Evolutionary conservation across 129 eudicot genomes (phyloP).

Genomic region (Artemisia annua): DNA sequence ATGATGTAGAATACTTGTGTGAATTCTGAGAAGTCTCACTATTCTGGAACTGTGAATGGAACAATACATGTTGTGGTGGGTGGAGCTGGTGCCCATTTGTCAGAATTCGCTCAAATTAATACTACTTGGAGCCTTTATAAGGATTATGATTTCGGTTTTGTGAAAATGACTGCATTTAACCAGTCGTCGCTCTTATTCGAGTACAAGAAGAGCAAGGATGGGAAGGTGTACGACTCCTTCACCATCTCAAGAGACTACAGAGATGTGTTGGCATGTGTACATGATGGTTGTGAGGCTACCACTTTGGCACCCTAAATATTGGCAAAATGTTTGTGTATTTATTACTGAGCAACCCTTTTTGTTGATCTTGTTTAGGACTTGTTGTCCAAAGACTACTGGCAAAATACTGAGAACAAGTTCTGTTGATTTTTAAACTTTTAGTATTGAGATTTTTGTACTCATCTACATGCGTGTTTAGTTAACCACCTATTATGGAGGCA

Average conservation of each 20-base stretch:
- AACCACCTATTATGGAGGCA: too few species aligned
- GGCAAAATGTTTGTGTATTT: neutral
- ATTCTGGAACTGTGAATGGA: conserved; percentile 65
- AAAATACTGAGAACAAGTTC: conserved; percentile 12
- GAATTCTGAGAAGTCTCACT: conserved; percentile 53
- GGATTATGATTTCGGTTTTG: conserved; percentile 71
- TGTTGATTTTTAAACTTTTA: too few species aligned
- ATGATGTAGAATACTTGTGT: conserved; percentile 61
- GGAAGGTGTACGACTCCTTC: conserved; percentile 72
- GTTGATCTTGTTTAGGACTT: neutral
- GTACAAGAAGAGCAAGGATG: conserved; percentile 79
- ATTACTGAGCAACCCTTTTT: conserved; percentile 7
- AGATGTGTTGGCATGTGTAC: conserved; percentile 72
- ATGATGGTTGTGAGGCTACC: conserved; percentile 56
- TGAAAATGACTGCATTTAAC: conserved; percentile 71
- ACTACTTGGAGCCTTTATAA: conserved; percentile 68
- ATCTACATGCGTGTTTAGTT: neutral
- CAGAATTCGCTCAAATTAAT: conserved; percentile 46
- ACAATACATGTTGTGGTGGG: conserved; percentile 81
- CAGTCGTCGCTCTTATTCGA: conserved; percentile 66
- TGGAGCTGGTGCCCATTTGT: conserved; percentile 72
- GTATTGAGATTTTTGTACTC: too few species aligned
- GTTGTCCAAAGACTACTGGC: conserved; percentile 2
- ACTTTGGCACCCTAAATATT: conserved; percentile 33
- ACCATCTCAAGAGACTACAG: conserved; percentile 74